A percentile compares a stretch with the other conserved stretches of the same genome.
Evolutionary conservation across 768 basidiomycete species (phyloP).

Genomic region (Coprinellus aureogranulatus): DNA sequence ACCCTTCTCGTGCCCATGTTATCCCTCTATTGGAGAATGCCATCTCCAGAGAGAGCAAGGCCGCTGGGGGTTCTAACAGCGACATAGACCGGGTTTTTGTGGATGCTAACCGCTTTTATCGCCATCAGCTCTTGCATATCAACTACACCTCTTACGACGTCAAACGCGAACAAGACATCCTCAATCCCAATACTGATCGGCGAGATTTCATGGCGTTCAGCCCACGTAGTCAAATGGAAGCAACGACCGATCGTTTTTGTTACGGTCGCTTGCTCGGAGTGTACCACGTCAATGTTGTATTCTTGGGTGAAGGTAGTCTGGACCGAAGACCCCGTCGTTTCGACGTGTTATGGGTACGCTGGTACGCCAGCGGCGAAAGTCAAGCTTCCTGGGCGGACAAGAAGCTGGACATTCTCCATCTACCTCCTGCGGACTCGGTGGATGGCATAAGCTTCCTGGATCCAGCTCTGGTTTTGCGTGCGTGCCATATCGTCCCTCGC

Average conservation of each 20-base stretch:
- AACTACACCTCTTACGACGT: slow-evolving; percentile 18
- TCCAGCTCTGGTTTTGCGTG: slow-evolving; percentile 28
- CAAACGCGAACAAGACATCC: slow-evolving; percentile 13
- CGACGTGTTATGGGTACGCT: background rate
- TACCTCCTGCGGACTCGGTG: too few relatives aligned
- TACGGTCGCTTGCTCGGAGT: slow-evolving; percentile 24
- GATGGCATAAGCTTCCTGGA: slow-evolving; percentile 35
- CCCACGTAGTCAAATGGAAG: too few relatives aligned
- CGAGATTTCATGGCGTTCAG: background rate
- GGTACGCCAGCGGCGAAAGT: background rate
- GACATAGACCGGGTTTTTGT: background rate
- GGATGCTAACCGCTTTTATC: slow-evolving; percentile 3
- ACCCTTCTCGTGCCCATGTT: background rate
- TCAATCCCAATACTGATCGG: slow-evolving; percentile 10
- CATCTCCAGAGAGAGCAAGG: background rate
- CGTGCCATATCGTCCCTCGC: slow-evolving; percentile 30
- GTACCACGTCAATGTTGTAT: slow-evolving; percentile 1
- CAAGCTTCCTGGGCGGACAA: too few relatives aligned
- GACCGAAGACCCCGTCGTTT: background rate
- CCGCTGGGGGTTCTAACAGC: too few relatives aligned
- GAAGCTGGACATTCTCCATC: too few relatives aligned
- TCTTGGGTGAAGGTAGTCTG: background rate
- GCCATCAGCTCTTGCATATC: slow-evolving; percentile 11
- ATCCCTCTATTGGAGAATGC: background rate
- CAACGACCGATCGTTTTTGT: slow-evolving; percentile 42